A percentile compares a stretch with the other conserved stretches of the same genome.
Conservation (phyloP, 2,329 filamentous ascomycete genomes). For the Hypoxylon sp. region DNA sequence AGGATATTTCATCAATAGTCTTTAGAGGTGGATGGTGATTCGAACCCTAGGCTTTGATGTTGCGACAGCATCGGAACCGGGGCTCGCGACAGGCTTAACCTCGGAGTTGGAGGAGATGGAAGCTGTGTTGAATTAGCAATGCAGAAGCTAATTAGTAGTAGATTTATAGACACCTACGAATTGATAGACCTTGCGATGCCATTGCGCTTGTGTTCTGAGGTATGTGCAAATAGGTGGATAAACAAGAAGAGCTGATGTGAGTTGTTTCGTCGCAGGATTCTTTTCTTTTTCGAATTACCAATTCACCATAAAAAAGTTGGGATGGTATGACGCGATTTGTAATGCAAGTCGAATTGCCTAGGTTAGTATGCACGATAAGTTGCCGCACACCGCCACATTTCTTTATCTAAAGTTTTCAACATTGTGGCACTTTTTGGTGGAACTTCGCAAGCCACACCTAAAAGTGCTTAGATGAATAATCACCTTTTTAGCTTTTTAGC, state of each 20-base stretch:
- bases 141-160: neutral
- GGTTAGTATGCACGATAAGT: conserved; percentile 15
- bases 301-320: conserved; percentile 21
- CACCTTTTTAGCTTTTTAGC: too few species aligned
- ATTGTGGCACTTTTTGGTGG: too few species aligned
- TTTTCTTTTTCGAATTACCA: neutral
- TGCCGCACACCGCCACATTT: conserved; percentile 8
- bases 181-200: conserved; percentile 36
- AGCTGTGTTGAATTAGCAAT: conserved; percentile 38
- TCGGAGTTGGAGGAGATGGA: conserved; percentile 42
- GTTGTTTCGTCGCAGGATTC: conserved; percentile 13
- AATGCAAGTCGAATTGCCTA: conserved; percentile 20
- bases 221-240: conserved; percentile 1
- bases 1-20: neutral
- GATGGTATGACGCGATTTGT: conserved; percentile 38
- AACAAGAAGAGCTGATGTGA: too few species aligned
- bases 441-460: too few species aligned
- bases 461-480: conserved; percentile 10
- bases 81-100: conserved; percentile 33
- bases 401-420: too few species aligned
- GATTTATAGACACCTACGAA: conserved; percentile 38
- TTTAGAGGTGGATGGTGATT: neutral
- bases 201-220: conserved; percentile 11
- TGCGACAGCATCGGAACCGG: conserved; percentile 31
- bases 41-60: conserved; percentile 48